These are phyloP conservation scores for Suillus subaureus DNA, from an alignment of 768 basidiomycete species.

Conservation along the genomic window DNA sequence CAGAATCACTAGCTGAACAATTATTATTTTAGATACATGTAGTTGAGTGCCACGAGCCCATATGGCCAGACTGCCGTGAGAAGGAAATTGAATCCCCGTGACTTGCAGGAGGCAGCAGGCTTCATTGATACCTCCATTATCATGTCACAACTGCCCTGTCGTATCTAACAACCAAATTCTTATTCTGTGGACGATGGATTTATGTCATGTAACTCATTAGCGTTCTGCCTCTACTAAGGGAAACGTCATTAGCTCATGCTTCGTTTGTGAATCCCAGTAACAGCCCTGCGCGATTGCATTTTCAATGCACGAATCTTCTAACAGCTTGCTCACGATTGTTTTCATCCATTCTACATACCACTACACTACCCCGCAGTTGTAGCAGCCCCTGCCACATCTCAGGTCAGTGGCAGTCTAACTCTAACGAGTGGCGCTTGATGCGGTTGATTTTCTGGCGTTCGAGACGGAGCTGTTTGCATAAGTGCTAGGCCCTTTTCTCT, in stretches of 20 bases:
- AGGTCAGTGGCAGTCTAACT: background rate
- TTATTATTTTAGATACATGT: too few relatives aligned
- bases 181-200: slow-evolving; percentile 6
- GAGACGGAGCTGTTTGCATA: background rate
- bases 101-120: too few relatives aligned
- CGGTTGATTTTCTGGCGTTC: background rate
- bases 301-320: background rate
- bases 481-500: background rate
- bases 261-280: slow-evolving; percentile 38
- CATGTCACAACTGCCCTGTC: too few relatives aligned
- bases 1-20: background rate
- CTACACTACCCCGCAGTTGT: background rate
- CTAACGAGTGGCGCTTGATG: background rate
- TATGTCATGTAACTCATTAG: slow-evolving; percentile 48
- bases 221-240: slow-evolving; percentile 58
- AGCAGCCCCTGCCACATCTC: background rate
- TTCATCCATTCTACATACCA: background rate
- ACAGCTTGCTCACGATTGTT: background rate
- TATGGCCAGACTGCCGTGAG: background rate
- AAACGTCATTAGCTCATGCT: slow-evolving; percentile 57
- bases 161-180: background rate
- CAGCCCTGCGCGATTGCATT: background rate
- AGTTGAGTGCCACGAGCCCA: background rate
- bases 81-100: background rate
- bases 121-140: too few relatives aligned